A percentile compares a stretch with the other conserved stretches of the same genome.
Conservation (phyloP, 2,329 filamentous ascomycete species). For the Thielaviopsis ethacetica region DNA sequence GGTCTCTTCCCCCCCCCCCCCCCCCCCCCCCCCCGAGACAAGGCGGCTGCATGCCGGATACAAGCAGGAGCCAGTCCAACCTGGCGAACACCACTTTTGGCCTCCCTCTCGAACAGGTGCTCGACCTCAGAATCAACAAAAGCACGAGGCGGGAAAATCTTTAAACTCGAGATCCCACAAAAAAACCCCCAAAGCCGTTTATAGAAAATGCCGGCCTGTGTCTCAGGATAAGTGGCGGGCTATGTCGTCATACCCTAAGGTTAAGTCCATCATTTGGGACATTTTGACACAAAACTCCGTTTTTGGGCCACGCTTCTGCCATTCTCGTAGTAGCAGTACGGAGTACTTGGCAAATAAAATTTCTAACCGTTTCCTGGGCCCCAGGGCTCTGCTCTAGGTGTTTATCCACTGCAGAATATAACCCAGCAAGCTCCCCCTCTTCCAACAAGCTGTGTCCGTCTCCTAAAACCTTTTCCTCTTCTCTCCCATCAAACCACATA, state of each 20-base stretch:
- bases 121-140: no score
- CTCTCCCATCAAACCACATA: not conserved
- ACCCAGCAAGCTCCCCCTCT: not conserved
- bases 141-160: no score
- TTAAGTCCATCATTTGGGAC: not conserved
- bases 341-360: not conserved
- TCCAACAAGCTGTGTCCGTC: not conserved
- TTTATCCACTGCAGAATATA: not conserved
- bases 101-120: no score
- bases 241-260: not conserved
- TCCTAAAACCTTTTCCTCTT: not conserved
- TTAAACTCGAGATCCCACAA: no score
- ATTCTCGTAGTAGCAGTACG: not conserved
- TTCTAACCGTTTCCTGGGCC: not conserved
- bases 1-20: no score
- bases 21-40: no score
- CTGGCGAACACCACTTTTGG: no score
- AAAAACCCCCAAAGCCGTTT: not conserved
- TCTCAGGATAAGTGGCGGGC: not conserved
- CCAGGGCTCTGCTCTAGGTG: not conserved
- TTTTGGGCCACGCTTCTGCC: not conserved
- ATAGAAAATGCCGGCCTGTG: not conserved
- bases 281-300: not conserved
- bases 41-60: no score
- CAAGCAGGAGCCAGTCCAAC: no score